phyloP scores from a whole-genome alignment of 1,139 yeast genomes.

The Kodamaea sp. region DNA sequence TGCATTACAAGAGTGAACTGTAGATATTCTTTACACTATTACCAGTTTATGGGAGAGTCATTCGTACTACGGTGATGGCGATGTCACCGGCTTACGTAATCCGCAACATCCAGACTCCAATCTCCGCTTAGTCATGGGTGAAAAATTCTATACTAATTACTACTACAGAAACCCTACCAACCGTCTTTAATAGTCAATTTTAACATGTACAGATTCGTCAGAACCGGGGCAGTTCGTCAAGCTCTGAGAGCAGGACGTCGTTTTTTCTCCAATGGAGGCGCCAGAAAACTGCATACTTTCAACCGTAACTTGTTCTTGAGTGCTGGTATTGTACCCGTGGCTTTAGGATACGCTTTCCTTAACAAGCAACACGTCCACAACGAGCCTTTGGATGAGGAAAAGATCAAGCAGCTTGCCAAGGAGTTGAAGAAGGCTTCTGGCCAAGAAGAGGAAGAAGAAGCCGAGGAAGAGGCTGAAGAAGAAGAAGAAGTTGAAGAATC shows the following conservation, averaged over 20 bases:
- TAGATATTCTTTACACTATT: too few species aligned
- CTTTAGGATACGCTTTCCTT: conserved; percentile 13
- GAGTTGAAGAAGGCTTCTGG: conserved; percentile 4
- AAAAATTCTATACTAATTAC: conserved; percentile 9
- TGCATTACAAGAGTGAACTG: too few species aligned
- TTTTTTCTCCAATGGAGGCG: conserved; percentile 12
- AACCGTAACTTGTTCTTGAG: conserved; percentile 13
- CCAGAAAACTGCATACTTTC: conserved; percentile 7
- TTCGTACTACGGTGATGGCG: too few species aligned
- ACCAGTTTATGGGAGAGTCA: too few species aligned
- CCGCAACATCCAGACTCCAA: too few species aligned
- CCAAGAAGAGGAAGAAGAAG: conserved; percentile 12
- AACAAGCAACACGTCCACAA: conserved; percentile 10
- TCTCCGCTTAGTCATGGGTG: conserved; percentile 3
- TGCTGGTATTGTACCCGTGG: conserved; percentile 17
- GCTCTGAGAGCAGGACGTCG: conserved; percentile 15
- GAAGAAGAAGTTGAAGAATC: conserved; percentile 13
- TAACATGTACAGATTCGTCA: conserved; percentile 15
- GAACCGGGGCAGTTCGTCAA: conserved; percentile 13
- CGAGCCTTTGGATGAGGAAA: conserved; percentile 5
- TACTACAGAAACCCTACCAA: too few species aligned
- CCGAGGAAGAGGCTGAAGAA: conserved; percentile 8
- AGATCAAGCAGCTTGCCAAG: conserved; percentile 2
- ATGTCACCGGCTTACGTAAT: too few species aligned
- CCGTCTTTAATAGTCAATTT: too few species aligned